A percentile compares a stretch with the other conserved stretches of the same genome.
Conservation (phyloP, 495 filamentous ascomycete genomes). For the Penicillium simplicissimum region DNA sequence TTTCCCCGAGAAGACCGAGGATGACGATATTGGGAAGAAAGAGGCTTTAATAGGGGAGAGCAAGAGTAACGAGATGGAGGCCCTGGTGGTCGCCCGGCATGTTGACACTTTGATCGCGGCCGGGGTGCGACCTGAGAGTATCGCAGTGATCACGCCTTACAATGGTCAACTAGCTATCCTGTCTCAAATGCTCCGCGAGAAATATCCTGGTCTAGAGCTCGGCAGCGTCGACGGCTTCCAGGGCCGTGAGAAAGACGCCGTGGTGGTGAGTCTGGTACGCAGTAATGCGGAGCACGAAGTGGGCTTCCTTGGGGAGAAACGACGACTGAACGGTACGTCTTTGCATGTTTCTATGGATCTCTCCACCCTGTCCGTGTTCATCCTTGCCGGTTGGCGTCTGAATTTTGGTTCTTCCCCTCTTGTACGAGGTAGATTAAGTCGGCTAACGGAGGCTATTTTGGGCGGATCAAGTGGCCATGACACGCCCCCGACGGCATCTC, state of each 20-base stretch:
- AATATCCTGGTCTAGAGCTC: slow-evolving; percentile 80
- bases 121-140: slow-evolving; percentile 75
- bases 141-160: slow-evolving; percentile 95
- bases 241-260: slow-evolving; percentile 93
- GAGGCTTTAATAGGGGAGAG: slow-evolving; percentile 71
- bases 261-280: slow-evolving; percentile 86
- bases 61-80: slow-evolving; percentile 93
- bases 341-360: not conserved
- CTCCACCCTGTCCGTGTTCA: not conserved
- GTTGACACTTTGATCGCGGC: slow-evolving; percentile 72
- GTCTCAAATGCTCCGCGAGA: slow-evolving; percentile 70
- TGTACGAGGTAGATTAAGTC: not conserved
- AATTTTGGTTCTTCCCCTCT: not conserved
- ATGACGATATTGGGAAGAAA: slow-evolving; percentile 52
- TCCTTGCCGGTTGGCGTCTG: not conserved
- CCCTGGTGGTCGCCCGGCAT: slow-evolving; percentile 73
- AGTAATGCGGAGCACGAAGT: slow-evolving; percentile 87
- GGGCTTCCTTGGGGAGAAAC: slow-evolving; percentile 91
- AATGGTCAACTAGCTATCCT: slow-evolving; percentile 88
- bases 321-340: slow-evolving; percentile 78
- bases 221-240: slow-evolving; percentile 98
- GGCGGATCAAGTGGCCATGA: slow-evolving; percentile 77
- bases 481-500: slow-evolving; percentile 83
- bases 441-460: slow-evolving; percentile 7
- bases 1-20: slow-evolving; percentile 66